Conservation (phyloP, 495 filamentous ascomycete species). For the Xylaria palmicola region DNA sequence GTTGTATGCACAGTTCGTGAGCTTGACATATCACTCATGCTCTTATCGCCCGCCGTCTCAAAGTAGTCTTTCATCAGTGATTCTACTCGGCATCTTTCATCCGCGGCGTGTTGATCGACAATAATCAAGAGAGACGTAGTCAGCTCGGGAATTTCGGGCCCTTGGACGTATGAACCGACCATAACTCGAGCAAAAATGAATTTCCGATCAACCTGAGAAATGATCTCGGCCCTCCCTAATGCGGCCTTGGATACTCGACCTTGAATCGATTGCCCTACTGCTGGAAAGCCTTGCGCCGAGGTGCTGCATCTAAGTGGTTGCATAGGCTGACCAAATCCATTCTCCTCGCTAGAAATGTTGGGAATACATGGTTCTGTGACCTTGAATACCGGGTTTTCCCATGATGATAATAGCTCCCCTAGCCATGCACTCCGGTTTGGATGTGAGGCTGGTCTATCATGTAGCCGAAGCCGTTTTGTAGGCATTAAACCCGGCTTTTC, state of each 20-base stretch:
- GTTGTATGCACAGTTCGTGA: not conserved
- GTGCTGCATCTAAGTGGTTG: conserved; percentile 21
- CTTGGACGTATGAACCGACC: conserved; percentile 14
- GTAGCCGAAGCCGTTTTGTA: not conserved
- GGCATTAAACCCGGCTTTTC: conserved; percentile 2
- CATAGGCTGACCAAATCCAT: conserved; percentile 25
- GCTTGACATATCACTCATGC: not conserved
- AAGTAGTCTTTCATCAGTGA: conserved; percentile 52
- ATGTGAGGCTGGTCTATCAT: conserved; percentile 14
- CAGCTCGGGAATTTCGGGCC: not conserved
- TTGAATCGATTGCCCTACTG: conserved; percentile 20
- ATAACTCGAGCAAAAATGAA: conserved; percentile 73
- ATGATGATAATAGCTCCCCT: conserved; percentile 34
- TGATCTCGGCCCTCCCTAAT: conserved; percentile 61
- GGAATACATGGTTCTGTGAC: conserved; percentile 38
- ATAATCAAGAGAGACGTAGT: conserved; percentile 57
- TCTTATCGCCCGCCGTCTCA: not conserved
- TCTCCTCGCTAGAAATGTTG: conserved; percentile 30
- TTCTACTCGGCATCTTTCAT: conserved; percentile 85
- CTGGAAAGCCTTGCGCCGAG: conserved; percentile 4
- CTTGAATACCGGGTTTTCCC: conserved; percentile 40
- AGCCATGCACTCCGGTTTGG: conserved; percentile 40
- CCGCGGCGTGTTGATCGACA: conserved; percentile 93
- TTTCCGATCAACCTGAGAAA: conserved; percentile 86
- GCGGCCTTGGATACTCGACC: conserved; percentile 66